A percentile compares a stretch with the other conserved stretches of the same genome.
Evolutionary conservation across 768 basidiomycete species (phyloP).

Genomic region (Pleurotus tuber-regium): DNA sequence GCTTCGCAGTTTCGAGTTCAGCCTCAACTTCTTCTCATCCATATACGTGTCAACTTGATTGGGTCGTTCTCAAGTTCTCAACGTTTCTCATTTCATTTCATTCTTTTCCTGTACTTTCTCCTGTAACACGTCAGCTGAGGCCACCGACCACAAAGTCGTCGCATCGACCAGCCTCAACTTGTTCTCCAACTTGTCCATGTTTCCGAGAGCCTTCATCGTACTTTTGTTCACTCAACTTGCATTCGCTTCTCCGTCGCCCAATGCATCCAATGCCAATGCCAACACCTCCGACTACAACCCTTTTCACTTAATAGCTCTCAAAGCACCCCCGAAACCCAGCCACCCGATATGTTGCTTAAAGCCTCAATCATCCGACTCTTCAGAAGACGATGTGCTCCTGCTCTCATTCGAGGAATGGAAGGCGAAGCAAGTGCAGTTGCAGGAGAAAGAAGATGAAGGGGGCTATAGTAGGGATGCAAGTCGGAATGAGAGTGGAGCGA

Average conservation of each 20-base stretch:
- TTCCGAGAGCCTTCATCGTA: conserved; percentile 4
- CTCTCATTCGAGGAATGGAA: conserved; percentile 92
- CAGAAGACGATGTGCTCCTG: conserved; percentile 57
- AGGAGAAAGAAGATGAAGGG: conserved; percentile 24
- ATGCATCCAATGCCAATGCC: no score
- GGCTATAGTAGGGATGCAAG: not conserved
- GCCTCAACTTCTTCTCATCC: no score
- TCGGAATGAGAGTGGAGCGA: conserved; percentile 2
- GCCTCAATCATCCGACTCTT: conserved; percentile 40
- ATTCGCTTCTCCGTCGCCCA: conserved; percentile 28
- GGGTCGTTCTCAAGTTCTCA: no score
- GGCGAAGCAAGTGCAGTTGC: conserved; percentile 51
- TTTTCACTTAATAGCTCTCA: conserved; percentile 54
- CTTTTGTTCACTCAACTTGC: conserved; percentile 35
- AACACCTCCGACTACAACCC: conserved; percentile 46
- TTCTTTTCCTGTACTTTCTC: no score
- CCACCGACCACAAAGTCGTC: no score
- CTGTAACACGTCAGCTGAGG: no score
- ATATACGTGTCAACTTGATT: no score
- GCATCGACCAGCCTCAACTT: no score
- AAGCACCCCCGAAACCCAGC: conserved; percentile 46
- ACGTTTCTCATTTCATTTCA: no score
- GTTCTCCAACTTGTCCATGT: not conserved
- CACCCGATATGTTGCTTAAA: conserved; percentile 70
- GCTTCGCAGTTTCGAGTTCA: no score